These are phyloP conservation scores for Elsinoe perseae DNA, from an alignment of 2,329 filamentous ascomycete species.

Conservation along the genomic window DNA sequence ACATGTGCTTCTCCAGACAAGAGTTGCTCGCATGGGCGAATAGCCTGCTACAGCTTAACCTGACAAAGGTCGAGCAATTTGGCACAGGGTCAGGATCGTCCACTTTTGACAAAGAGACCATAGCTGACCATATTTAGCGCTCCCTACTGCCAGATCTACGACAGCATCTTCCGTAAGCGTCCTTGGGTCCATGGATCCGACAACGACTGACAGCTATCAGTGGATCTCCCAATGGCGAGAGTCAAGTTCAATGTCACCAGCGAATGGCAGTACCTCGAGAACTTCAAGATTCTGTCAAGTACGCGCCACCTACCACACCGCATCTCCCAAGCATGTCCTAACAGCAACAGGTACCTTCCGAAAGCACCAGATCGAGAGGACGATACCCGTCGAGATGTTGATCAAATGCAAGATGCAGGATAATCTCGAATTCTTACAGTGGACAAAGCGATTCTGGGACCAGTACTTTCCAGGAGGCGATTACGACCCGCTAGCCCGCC, in stretches of 20 bases:
- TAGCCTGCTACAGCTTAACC: conserved; percentile 93
- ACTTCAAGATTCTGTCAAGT: conserved; percentile 98
- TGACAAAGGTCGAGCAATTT: conserved; percentile 97
- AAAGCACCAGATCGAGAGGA: conserved; percentile 81
- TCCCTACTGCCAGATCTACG: conserved; percentile 92
- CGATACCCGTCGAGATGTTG: conserved; percentile 77
- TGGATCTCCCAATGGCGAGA: conserved; percentile 86
- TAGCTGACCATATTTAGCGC: conserved; percentile 51
- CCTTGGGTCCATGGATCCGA: neutral
- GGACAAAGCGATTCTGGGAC: conserved; percentile 95
- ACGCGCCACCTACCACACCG: conserved; percentile 31
- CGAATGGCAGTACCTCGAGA: conserved; percentile 95
- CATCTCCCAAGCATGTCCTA: neutral
- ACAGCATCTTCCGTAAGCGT: conserved; percentile 79
- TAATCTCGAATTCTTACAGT: conserved; percentile 97
- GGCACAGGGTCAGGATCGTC: conserved; percentile 71
- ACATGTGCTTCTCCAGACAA: conserved; percentile 54
- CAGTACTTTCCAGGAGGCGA: conserved; percentile 96
- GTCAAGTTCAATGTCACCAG: conserved; percentile 98
- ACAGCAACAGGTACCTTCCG: conserved; percentile 64
- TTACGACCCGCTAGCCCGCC: conserved; percentile 80
- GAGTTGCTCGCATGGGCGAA: conserved; percentile 96
- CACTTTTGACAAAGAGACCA: conserved; percentile 5
- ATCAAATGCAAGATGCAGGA: conserved; percentile 99
- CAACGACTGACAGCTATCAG: conserved; percentile 30